phyloP scores from a whole-genome alignment of 164 flowering plant species.

The Malania oleifera region DNA sequence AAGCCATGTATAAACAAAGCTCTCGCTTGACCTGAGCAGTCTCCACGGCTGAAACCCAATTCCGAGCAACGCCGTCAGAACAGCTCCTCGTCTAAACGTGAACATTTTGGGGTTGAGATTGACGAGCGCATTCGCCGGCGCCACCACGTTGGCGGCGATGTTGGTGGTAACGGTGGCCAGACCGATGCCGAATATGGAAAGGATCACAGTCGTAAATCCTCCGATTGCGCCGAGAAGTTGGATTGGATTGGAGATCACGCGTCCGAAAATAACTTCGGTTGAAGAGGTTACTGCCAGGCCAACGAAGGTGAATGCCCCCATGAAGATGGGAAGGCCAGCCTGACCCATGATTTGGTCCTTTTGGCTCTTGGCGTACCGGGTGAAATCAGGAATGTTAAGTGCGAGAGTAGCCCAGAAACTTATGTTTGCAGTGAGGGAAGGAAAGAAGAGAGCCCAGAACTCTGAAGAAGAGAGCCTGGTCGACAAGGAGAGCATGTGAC shows the following conservation, averaged over 20 bases:
- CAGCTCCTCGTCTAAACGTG: conserved; percentile 71
- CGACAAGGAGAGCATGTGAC: conserved; percentile 61
- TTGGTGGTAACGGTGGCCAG: conserved; percentile 87
- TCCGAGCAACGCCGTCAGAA: conserved; percentile 70
- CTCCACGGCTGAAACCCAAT: conserved; percentile 91
- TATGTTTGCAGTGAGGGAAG: conserved; percentile 86
- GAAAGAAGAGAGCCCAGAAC: conserved; percentile 83
- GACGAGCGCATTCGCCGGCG: conserved; percentile 87
- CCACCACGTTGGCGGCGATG: conserved; percentile 87
- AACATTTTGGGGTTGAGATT: conserved; percentile 73
- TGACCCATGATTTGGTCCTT: conserved; percentile 82
- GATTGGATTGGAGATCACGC: conserved; percentile 72
- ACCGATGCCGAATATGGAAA: conserved; percentile 72
- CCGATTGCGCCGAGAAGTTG: conserved; percentile 66
- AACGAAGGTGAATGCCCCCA: conserved; percentile 85
- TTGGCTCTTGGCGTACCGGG: conserved; percentile 72
- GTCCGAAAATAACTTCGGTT: conserved; percentile 69
- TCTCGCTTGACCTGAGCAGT: conserved; percentile 72
- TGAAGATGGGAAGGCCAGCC: conserved; percentile 75
- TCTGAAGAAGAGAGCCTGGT: conserved; percentile 46
- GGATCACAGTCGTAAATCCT: conserved; percentile 41
- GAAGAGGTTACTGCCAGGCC: conserved; percentile 90
- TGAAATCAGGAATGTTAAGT: conserved; percentile 87
- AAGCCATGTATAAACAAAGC: conserved; percentile 91
- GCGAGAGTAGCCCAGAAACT: conserved; percentile 91